Percentiles rank a stretch among this genome's conserved stretches.
Conservation (phyloP, 108 stramenopile species). For the Discostella pseudostelligera region DNA sequence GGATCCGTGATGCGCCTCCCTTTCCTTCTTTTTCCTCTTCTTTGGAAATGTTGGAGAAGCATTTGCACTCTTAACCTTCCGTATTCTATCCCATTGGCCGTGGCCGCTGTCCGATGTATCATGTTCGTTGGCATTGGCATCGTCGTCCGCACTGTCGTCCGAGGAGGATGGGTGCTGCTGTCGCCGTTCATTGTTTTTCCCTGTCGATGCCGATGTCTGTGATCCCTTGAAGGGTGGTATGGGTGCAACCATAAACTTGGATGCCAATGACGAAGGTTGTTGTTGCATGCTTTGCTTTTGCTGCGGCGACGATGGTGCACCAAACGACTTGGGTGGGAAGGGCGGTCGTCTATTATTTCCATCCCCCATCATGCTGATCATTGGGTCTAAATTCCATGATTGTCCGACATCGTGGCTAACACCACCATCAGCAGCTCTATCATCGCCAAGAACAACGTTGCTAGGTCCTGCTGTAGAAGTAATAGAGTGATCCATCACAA, state of each 20-base stretch:
- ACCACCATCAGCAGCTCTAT: no score
- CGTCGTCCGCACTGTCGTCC: background rate
- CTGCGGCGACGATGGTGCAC: conserved; percentile 2
- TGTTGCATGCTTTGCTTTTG: conserved; percentile 15
- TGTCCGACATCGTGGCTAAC: no score
- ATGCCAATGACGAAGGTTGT: conserved; percentile 12
- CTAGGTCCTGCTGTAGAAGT: no score
- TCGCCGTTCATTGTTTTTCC: background rate
- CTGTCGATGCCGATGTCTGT: background rate
- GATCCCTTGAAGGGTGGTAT: conserved; percentile 30
- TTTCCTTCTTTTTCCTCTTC: background rate
- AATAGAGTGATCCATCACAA: no score
- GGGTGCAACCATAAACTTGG: conserved; percentile 25
- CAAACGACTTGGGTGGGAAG: background rate
- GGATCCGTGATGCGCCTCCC: background rate
- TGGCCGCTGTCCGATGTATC: background rate
- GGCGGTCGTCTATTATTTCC: background rate
- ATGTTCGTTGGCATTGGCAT: background rate
- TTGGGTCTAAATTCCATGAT: no score
- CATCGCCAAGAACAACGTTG: no score
- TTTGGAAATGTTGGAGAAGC: background rate
- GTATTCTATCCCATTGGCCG: background rate
- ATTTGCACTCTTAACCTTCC: conserved; percentile 1
- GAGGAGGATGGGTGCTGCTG: background rate
- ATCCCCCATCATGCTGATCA: no score